A percentile compares a stretch with the other conserved stretches of the same genome.
phyloP scores from a whole-genome alignment of 768 basidiomycete species.

The Rhizopogon vinicolor region DNA sequence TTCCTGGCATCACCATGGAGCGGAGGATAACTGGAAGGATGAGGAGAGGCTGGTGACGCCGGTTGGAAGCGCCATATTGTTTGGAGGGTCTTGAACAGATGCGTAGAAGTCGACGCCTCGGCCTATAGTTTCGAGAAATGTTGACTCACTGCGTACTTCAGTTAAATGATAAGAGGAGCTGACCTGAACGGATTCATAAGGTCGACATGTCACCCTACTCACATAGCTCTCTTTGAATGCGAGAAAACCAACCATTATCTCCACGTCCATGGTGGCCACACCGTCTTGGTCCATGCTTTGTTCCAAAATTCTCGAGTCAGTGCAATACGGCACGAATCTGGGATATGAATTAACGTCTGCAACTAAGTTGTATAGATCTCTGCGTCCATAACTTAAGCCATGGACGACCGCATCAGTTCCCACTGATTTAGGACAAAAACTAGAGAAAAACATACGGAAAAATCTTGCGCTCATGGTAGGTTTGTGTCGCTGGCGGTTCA shows the following conservation, averaged over 20 bases:
- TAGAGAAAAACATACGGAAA: slow-evolving; percentile 65
- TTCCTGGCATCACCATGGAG: slow-evolving; percentile 2
- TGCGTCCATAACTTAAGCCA: slow-evolving; percentile 60
- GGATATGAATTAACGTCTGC: slow-evolving; percentile 85
- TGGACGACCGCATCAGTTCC: slow-evolving; percentile 2
- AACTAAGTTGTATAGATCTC: slow-evolving; percentile 81
- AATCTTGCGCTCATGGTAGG: slow-evolving; percentile 79
- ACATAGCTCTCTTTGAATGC: slow-evolving; percentile 84
- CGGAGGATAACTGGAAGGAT: slow-evolving; percentile 22
- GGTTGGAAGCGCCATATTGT: slow-evolving; percentile 76
- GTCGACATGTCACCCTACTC: slow-evolving; percentile 77
- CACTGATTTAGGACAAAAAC: slow-evolving; percentile 7
- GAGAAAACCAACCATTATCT: slow-evolving; percentile 86
- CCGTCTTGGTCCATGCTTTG: slow-evolving; percentile 23
- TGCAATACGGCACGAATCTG: slow-evolving; percentile 87
- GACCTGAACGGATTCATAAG: slow-evolving; percentile 78
- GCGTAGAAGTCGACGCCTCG: slow-evolving; percentile 62
- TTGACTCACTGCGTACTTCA: not conserved
- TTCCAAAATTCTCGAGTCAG: slow-evolving; percentile 58
- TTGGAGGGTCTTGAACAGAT: slow-evolving; percentile 66
- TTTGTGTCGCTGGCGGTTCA: slow-evolving; percentile 42
- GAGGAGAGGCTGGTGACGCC: slow-evolving; percentile 38
- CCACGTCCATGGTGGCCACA: slow-evolving; percentile 64
- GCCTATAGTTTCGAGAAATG: slow-evolving; percentile 42
- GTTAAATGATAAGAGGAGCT: not conserved